phyloP scores from a whole-genome alignment of 75 land plant species.

The Picea sitchensis region DNA sequence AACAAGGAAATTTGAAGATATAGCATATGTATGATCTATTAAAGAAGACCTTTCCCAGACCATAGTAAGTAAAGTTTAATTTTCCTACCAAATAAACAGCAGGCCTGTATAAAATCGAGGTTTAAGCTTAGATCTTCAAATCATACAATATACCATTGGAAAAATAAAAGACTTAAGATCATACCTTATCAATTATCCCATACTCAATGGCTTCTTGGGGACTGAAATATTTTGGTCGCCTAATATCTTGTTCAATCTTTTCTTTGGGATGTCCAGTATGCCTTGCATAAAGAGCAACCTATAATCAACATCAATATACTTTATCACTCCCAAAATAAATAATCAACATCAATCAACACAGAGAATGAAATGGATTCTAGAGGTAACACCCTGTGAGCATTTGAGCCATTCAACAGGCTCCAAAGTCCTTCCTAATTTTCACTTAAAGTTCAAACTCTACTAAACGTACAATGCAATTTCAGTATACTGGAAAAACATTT shows the following conservation, averaged over 20 bases:
- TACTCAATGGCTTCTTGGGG: conserved; percentile 93
- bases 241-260: conserved; percentile 82
- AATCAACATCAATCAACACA: neutral
- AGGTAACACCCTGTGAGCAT: neutral
- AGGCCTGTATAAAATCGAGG: neutral
- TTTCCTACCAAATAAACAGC: neutral
- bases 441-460: neutral
- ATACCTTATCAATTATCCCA: conserved; percentile 95
- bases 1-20: no score
- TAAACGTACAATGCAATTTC: no score
- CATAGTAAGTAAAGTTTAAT: no score
- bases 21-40: no score
- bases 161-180: neutral
- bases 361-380: neutral
- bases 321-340: neutral
- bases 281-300: conserved; percentile 65
- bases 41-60: no score
- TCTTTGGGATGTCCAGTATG: conserved; percentile 70
- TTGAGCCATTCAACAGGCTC: neutral
- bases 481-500: no score
- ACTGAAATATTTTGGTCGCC: conserved; percentile 91
- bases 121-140: neutral
- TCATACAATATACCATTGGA: neutral
- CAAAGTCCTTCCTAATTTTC: neutral
- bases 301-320: neutral